Evolutionary conservation across 2,329 filamentous ascomycete genomes (phyloP), one percentile per base, ranked within the genome.

Genomic region (Rutstroemia sp.): DNA sequence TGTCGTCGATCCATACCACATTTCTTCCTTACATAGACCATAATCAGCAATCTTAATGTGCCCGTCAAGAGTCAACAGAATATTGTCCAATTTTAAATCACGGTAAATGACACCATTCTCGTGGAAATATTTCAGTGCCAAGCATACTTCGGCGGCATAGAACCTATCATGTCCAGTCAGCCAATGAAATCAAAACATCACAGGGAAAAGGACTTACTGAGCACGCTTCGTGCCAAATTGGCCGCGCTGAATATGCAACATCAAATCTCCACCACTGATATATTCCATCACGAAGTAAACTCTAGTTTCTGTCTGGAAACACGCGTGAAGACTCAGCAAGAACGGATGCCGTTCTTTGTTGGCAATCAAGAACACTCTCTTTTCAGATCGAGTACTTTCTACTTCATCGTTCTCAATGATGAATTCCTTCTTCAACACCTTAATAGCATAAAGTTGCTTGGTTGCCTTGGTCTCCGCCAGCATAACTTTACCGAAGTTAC

Each of bases 271-370:
- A 76, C 94, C 94, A 69, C 91, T 96, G 61, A 99, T 90, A 71
- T 99, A 99, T 75, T 99, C 94, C 92, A 97, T 97, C 62, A 99
- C 94, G 69, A 99, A 99, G 76, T 99, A 99, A 21, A 99, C 92
- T 65, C 94, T 81, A 6, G 94, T 99, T 72, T 99, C 94, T 0
- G 94, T 99, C 75, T 99, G 94, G 81, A 99, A 99, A 76, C 94
- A 99, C 54, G 94, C 94, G 70, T 99, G 94, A 41, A 99, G 76
- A 69, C 88, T 99, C 49, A 95, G 86, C 64, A 99, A 74, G 82
- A 99, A 99, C 0, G 95, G 94, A 69, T 99, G 94, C 14, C 89
- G 85, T 70, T 97, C 94, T 71, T 95, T 91, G 76, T 99, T 99
- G 37, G 94, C 94, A 69, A 99, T 88, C 70, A 99, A 72, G 76